Evolutionary conservation across 306 rosid genomes (phyloP).

Genomic region (Ceratonia siliqua): DNA sequence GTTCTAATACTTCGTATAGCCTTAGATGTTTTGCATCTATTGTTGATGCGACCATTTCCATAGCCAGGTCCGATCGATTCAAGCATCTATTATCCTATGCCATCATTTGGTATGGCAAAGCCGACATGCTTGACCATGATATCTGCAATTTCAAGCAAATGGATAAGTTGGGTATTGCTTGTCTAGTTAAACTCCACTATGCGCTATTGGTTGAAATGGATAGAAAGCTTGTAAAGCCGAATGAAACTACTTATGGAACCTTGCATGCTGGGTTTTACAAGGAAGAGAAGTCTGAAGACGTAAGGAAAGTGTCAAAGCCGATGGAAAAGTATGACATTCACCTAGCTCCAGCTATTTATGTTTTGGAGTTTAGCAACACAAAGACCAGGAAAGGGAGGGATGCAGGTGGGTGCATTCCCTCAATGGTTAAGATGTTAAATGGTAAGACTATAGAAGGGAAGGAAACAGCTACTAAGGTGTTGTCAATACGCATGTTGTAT

Average conservation of each 20-base stretch:
- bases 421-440: conserved; percentile 64
- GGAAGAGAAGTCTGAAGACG: conserved; percentile 72
- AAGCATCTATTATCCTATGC: conserved; percentile 61
- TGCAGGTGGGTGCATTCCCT: conserved; percentile 56
- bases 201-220: conserved; percentile 76
- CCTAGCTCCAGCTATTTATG: conserved; percentile 57
- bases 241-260: conserved; percentile 43
- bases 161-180: conserved; percentile 41
- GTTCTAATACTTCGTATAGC: too few species aligned
- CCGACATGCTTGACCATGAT: conserved; percentile 68
- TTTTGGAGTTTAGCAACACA: conserved; percentile 52
- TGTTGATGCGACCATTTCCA: too few species aligned
- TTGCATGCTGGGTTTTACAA: conserved; percentile 58
- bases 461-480: conserved; percentile 61
- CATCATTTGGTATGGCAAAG: conserved; percentile 77
- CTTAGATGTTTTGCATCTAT: too few species aligned
- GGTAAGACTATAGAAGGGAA: conserved; percentile 69
- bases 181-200: conserved; percentile 58
- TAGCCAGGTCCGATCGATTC: too few species aligned
- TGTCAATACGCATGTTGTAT: conserved; percentile 43
- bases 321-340: too few species aligned
- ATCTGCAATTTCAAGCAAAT: conserved; percentile 49
- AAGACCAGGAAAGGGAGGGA: conserved; percentile 60
- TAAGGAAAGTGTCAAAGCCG: conserved; percentile 54
- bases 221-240: conserved; percentile 57